These are phyloP conservation scores for Nakaseomyces glabratus DNA, from an alignment of 1,139 yeast genomes.

Conservation along the genomic window DNA sequence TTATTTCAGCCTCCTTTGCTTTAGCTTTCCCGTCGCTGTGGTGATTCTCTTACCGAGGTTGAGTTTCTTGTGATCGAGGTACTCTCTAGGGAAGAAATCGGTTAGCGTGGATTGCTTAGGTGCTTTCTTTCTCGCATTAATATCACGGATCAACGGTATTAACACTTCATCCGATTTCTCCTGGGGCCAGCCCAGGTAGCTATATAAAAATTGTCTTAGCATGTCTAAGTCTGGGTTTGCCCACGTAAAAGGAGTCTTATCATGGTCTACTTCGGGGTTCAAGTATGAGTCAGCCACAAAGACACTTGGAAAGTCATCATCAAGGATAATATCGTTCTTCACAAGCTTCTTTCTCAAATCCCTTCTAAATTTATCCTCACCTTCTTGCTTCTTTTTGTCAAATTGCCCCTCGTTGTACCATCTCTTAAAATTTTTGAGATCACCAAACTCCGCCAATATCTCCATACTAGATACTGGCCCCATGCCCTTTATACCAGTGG, in stretches of 20 bases:
- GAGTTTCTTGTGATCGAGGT: slow-evolving; percentile 39
- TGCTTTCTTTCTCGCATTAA: slow-evolving; percentile 51
- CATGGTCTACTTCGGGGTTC: slow-evolving; percentile 76
- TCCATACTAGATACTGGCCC: slow-evolving; percentile 94
- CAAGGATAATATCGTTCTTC: slow-evolving; percentile 37
- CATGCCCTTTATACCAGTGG: slow-evolving; percentile 81
- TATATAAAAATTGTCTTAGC: slow-evolving; percentile 59
- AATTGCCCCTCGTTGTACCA: slow-evolving; percentile 45
- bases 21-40: slow-evolving; percentile 47
- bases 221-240: slow-evolving; percentile 81
- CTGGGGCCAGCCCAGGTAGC: slow-evolving; percentile 74
- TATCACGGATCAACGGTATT: slow-evolving; percentile 77
- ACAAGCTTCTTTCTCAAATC: slow-evolving; percentile 56
- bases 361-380: slow-evolving; percentile 43
- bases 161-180: slow-evolving; percentile 72
- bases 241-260: slow-evolving; percentile 74
- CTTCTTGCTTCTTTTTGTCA: slow-evolving; percentile 32
- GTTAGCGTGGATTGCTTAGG: slow-evolving; percentile 49
- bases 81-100: slow-evolving; percentile 47
- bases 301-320: slow-evolving; percentile 60
- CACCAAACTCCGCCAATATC: slow-evolving; percentile 76
- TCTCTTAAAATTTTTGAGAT: slow-evolving; percentile 37
- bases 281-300: slow-evolving; percentile 65
- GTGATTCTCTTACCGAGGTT: slow-evolving; percentile 51
- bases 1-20: slow-evolving; percentile 19